Conservation (phyloP, 1,139 yeast genomes). For the Nakaseomyces sp. region DNA sequence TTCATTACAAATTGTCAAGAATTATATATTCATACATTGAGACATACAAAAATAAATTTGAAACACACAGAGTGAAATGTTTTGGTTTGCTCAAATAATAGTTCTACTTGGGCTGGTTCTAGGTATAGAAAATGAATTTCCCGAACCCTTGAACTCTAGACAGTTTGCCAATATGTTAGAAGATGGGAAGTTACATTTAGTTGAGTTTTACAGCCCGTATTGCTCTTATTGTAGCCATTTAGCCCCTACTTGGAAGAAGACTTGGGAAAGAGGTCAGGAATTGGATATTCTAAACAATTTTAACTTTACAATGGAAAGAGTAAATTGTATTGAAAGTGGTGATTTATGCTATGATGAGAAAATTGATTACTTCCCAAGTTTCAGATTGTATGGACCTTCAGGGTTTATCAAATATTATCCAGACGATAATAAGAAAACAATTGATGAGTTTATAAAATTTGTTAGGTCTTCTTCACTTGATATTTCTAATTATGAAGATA, state of each 20-base stretch:
- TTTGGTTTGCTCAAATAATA: background rate
- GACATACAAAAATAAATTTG: too few species aligned
- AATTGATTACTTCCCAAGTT: slow-evolving; percentile 47
- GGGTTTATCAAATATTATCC: slow-evolving; percentile 38
- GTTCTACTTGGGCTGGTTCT: background rate
- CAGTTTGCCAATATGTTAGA: background rate
- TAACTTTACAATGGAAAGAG: slow-evolving; percentile 53
- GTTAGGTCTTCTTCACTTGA: slow-evolving; percentile 43
- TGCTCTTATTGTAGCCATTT: slow-evolving; percentile 59
- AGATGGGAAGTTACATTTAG: slow-evolving; percentile 33
- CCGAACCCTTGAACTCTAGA: background rate
- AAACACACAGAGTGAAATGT: too few species aligned
- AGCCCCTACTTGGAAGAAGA: slow-evolving; percentile 57
- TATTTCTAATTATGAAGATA: slow-evolving; percentile 31
- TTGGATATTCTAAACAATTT: slow-evolving; percentile 34
- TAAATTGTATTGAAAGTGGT: slow-evolving; percentile 63
- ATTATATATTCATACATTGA: too few species aligned
- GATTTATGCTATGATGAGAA: slow-evolving; percentile 60
- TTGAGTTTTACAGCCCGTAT: slow-evolving; percentile 62
- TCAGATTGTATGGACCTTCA: slow-evolving; percentile 52
- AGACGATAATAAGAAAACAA: slow-evolving; percentile 35
- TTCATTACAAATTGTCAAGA: too few species aligned
- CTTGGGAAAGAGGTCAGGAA: slow-evolving; percentile 38
- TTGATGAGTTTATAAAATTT: slow-evolving; percentile 42
- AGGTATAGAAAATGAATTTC: background rate